A percentile compares a stretch with the other conserved stretches of the same genome.
These are phyloP conservation scores for Hymenoscyphus scutula DNA, from an alignment of 2,329 filamentous ascomycete species.

Conservation along the genomic window DNA sequence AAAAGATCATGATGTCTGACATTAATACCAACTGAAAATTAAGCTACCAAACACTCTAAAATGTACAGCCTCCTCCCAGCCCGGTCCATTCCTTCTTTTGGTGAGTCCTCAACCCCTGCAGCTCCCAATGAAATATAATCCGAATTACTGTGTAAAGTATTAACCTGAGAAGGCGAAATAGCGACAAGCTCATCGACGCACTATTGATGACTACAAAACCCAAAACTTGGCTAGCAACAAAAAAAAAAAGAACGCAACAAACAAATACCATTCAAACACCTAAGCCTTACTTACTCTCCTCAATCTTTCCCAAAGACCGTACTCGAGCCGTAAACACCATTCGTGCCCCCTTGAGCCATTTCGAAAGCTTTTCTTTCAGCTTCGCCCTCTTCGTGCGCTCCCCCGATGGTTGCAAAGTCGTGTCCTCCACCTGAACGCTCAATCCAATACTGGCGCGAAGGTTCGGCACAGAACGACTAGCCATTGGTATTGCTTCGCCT, in stretches of 20 bases:
- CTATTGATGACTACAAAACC: constrained; percentile 16
- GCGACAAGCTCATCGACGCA: constrained; percentile 5
- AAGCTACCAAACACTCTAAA: constrained; percentile 7
- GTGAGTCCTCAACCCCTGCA: neutral
- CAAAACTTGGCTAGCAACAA: constrained; percentile 11
- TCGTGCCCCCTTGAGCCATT: constrained; percentile 32
- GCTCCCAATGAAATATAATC: constrained; percentile 9
- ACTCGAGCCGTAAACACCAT: constrained; percentile 27
- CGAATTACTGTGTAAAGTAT: constrained; percentile 6
- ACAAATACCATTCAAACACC: neutral
- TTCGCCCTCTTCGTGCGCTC: constrained; percentile 23
- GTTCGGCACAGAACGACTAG: constrained; percentile 24
- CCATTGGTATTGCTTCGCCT: constrained; percentile 15
- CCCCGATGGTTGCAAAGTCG: constrained; percentile 18
- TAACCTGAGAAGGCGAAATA: constrained; percentile 13
- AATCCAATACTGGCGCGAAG: constrained; percentile 19
- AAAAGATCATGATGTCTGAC: neutral
- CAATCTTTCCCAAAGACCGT: constrained; percentile 18
- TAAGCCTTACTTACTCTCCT: constrained; percentile 8
- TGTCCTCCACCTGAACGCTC: constrained; percentile 18
- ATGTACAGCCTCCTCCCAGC: neutral
- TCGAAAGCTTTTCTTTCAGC: constrained; percentile 28
- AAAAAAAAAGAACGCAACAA: constrained; percentile 6
- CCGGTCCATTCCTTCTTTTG: constrained; percentile 3
- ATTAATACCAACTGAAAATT: neutral